These are phyloP conservation scores for Phalaenopsis aphrodite DNA, from an alignment of 106 monocot genomes.

Conservation along the genomic window DNA sequence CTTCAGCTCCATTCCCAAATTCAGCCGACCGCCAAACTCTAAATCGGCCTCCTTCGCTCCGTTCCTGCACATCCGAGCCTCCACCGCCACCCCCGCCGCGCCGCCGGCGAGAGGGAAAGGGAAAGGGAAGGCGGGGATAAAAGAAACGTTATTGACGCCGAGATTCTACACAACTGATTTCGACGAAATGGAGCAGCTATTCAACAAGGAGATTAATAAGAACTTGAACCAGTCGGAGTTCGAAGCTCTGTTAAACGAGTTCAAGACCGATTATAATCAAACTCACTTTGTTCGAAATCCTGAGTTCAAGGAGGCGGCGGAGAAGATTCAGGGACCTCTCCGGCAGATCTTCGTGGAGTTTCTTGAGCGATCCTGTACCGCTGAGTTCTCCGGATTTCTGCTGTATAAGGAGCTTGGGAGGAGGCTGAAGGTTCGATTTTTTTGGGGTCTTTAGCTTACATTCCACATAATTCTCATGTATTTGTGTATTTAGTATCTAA, in stretches of 20 bases:
- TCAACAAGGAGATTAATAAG: constrained; percentile 87
- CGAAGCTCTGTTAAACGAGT: constrained; percentile 79
- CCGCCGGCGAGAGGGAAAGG: constrained; percentile 21
- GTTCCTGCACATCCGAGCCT: constrained; percentile 25
- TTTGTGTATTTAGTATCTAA: too few species aligned
- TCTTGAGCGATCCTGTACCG: constrained; percentile 94
- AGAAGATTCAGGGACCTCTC: constrained; percentile 75
- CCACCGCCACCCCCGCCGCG: constrained; percentile 14
- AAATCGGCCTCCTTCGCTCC: constrained; percentile 14
- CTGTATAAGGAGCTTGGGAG: constrained; percentile 99
- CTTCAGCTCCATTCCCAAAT: constrained; percentile 24
- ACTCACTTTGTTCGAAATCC: constrained; percentile 86
- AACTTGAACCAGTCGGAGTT: constrained; percentile 85
- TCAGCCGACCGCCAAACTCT: constrained; percentile 5
- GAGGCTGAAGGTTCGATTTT: constrained; percentile 73
- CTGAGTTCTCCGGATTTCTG: constrained; percentile 97
- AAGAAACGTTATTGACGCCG: constrained; percentile 81
- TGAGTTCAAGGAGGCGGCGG: constrained; percentile 94
- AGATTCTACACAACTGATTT: constrained; percentile 96
- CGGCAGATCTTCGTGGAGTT: constrained; percentile 94
- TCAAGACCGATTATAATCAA: constrained; percentile 99
- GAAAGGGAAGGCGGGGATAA: constrained; percentile 48
- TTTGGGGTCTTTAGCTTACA: not conserved
- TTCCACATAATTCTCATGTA: too few species aligned
- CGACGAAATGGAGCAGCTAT: constrained; percentile 91